Percentiles rank a stretch among this genome's conserved stretches.
These are phyloP conservation scores for Sporopachydermia lactativora DNA, from an alignment of 805 yeast species.

Conservation along the genomic window DNA sequence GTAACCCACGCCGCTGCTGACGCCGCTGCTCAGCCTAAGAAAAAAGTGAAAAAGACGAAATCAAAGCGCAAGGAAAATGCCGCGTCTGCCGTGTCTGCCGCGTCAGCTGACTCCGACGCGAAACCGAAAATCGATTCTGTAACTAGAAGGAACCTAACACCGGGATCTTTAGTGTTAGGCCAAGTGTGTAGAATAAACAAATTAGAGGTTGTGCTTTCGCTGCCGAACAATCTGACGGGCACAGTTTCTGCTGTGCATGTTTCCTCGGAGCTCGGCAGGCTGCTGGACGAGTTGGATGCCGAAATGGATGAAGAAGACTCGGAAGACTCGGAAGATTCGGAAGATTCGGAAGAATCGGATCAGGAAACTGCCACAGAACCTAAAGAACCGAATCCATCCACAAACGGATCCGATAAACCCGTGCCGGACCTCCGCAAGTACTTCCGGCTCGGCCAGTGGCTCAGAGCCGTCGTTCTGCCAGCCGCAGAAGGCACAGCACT, in stretches of 20 bases:
- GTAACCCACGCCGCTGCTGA: conserved; percentile 4
- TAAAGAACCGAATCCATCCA: conserved; percentile 12
- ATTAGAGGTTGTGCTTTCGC: conserved; percentile 50
- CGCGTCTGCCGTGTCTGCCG: conserved; percentile 3
- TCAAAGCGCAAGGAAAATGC: conserved; percentile 4
- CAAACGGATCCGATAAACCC: conserved; percentile 20
- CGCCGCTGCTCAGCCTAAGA: conserved; percentile 6
- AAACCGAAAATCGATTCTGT: conserved; percentile 44
- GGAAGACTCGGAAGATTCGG: conserved; percentile 23
- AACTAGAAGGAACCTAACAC: conserved; percentile 43
- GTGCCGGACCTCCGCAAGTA: conserved; percentile 41
- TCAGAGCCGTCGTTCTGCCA: conserved; percentile 64
- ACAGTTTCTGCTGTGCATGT: conserved; percentile 62
- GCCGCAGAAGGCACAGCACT: conserved; percentile 25
- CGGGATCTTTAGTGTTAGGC: conserved; percentile 69
- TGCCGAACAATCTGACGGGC: conserved; percentile 75
- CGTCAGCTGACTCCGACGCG: conserved; percentile 10
- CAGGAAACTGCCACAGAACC: conserved; percentile 15
- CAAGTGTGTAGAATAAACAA: conserved; percentile 49
- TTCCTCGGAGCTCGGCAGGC: conserved; percentile 44
- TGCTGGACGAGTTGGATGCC: conserved; percentile 44
- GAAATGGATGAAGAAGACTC: conserved; percentile 28
- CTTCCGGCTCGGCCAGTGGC: conserved; percentile 71
- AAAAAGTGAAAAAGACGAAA: conserved; percentile 6
- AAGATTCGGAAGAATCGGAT: conserved; percentile 20